A percentile compares a stretch with the other conserved stretches of the same genome.
Evolutionary conservation across 129 eudicot genomes (phyloP).

Genomic region (Chrysanthemum seticuspe): DNA sequence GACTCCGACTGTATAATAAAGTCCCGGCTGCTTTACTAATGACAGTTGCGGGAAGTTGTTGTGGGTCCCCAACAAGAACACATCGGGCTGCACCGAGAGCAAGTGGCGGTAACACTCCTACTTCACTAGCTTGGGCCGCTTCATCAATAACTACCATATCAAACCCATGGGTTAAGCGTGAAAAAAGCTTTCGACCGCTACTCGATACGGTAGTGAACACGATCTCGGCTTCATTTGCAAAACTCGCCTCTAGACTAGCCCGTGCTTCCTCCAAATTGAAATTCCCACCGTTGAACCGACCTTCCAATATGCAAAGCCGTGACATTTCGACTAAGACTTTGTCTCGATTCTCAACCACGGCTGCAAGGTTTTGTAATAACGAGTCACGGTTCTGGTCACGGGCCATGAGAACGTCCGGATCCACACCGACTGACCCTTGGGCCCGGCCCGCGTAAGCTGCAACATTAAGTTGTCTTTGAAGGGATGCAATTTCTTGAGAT

Average conservation of each 20-base stretch:
- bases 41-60: conserved; percentile 98
- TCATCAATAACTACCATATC: conserved; percentile 99
- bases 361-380: conserved; percentile 82
- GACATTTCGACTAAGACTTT: conserved; percentile 90
- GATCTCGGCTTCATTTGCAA: conserved; percentile 96
- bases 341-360: conserved; percentile 85
- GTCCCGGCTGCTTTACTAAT: conserved; percentile 99
- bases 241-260: conserved; percentile 91
- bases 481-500: conserved; percentile 69
- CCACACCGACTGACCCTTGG: conserved; percentile 96
- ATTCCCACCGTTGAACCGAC: conserved; percentile 50
- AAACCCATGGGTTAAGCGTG: conserved; percentile 91
- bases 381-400: conserved; percentile 91
- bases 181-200: conserved; percentile 89
- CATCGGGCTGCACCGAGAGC: conserved; percentile 98
- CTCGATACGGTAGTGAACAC: conserved; percentile 95
- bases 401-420: conserved; percentile 88
- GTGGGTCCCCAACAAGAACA: conserved; percentile 99
- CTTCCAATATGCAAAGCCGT: conserved; percentile 68
- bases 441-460: conserved; percentile 83
- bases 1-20: conserved; percentile 80
- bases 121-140: conserved; percentile 99
- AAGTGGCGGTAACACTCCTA: conserved; percentile 88
- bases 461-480: conserved; percentile 70
- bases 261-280: conserved; percentile 95